Conservation (phyloP, 2,329 filamentous ascomycete species). For the Calonectria crousiana region DNA sequence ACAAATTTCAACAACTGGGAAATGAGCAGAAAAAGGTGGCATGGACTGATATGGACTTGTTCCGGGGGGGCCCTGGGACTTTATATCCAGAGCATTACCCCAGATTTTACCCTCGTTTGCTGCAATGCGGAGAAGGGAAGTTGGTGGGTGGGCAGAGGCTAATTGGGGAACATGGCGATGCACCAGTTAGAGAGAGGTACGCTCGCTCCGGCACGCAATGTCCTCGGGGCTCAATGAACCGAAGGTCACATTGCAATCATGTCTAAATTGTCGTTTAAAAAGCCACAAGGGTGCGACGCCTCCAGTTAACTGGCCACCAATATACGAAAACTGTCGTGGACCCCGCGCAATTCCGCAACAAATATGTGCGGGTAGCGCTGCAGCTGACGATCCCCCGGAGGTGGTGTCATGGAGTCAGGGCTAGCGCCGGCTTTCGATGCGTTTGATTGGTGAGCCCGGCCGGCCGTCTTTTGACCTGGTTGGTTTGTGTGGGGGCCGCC, state of each 20-base stretch:
- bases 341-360: background rate
- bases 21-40: background rate
- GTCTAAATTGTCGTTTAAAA: background rate
- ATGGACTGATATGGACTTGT: background rate
- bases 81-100: constrained; percentile 19
- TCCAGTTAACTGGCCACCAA: background rate
- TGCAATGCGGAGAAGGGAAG: constrained; percentile 9
- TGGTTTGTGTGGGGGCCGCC: background rate
- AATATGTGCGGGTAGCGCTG: background rate
- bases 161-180: background rate
- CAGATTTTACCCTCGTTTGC: background rate
- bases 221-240: constrained; percentile 9
- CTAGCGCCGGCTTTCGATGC: constrained; percentile 28
- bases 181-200: background rate
- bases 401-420: background rate
- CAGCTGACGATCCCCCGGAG: constrained; percentile 5
- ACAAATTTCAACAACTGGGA: background rate
- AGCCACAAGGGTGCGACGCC: background rate
- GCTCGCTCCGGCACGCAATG: background rate
- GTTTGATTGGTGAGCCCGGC: background rate
- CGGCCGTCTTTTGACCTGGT: constrained; percentile 8
- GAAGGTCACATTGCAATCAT: background rate
- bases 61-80: constrained; percentile 1
- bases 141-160: background rate
- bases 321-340: background rate